Evolutionary conservation across 1,284 basidiomycete species (phyloP).

Genomic region (Singerocomus inundabilis): DNA sequence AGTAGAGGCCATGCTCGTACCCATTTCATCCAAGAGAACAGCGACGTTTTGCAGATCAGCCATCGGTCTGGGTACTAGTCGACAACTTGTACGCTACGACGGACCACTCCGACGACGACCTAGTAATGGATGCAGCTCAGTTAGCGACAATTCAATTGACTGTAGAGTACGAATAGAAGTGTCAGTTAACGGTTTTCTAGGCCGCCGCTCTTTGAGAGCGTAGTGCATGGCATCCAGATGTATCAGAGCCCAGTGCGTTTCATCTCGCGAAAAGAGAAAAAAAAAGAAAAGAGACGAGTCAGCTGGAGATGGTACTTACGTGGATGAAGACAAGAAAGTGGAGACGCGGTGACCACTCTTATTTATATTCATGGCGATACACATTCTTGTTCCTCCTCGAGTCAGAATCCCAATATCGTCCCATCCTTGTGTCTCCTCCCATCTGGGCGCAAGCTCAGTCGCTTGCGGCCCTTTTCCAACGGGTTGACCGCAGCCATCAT

Average conservation of each 20-base stretch:
- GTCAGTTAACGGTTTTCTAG: constrained; percentile 90
- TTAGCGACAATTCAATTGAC: constrained; percentile 7
- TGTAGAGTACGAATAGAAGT: constrained; percentile 4
- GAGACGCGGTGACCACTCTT: background rate
- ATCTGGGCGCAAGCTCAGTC: constrained; percentile 7
- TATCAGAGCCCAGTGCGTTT: constrained; percentile 90
- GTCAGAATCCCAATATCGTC: constrained; percentile 19
- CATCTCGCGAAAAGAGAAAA: constrained; percentile 57
- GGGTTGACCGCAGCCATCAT: constrained; percentile 19
- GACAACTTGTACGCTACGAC: constrained; percentile 6
- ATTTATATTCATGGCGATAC: constrained; percentile 11
- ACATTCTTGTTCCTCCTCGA: constrained; percentile 1
- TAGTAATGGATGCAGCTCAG: background rate
- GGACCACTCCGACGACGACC: constrained; percentile 3
- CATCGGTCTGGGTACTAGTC: constrained; percentile 9
- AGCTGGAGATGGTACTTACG: background rate
- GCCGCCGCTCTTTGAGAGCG: constrained; percentile 71
- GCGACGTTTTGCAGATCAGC: constrained; percentile 24
- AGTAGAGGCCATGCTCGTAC: constrained; percentile 58
- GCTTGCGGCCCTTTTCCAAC: constrained; percentile 16
- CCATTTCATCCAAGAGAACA: constrained; percentile 60
- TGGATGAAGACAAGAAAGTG: background rate
- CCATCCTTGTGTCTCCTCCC: background rate
- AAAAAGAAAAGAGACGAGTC: background rate
- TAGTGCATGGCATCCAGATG: constrained; percentile 72